phyloP scores from a whole-genome alignment of 164 flowering plant species.

The Platanus orientalis region DNA sequence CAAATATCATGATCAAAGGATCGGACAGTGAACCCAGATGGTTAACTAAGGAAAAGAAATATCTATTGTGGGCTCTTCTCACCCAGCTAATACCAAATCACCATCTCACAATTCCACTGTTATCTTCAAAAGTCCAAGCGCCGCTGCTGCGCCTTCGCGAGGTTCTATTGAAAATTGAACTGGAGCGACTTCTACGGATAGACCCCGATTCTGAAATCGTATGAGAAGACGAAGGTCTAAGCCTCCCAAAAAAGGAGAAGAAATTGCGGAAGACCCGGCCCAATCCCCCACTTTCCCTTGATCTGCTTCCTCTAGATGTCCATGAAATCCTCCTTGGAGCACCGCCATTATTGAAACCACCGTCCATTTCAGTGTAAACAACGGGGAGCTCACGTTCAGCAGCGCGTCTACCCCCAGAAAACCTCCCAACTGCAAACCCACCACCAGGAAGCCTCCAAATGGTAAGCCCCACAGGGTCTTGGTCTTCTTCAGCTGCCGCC shows the following conservation, averaged over 20 bases:
- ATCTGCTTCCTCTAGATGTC: constrained; percentile 35
- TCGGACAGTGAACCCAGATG: not conserved
- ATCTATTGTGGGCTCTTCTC: not conserved
- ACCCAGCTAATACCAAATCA: constrained; percentile 3
- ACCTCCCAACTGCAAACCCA: constrained; percentile 82
- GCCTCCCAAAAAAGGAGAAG: constrained; percentile 40
- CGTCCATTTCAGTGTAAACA: constrained; percentile 73
- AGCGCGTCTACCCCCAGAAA: constrained; percentile 41
- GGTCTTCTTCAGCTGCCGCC: constrained; percentile 26
- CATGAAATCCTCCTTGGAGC: constrained; percentile 47
- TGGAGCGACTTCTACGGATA: constrained; percentile 21
- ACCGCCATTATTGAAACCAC: constrained; percentile 40
- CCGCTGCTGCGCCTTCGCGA: constrained; percentile 34
- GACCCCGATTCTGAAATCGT: constrained; percentile 21
- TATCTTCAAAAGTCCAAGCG: constrained; percentile 44
- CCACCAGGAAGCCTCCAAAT: constrained; percentile 86
- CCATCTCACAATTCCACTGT: constrained; percentile 25
- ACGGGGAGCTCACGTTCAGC: constrained; percentile 55
- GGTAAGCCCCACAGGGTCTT: constrained; percentile 53
- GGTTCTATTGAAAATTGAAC: constrained; percentile 23
- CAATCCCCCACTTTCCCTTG: constrained; percentile 41
- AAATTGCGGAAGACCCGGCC: constrained; percentile 41
- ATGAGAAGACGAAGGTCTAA: constrained; percentile 29
- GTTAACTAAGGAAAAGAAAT: too few relatives aligned
- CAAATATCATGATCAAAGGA: not conserved